These are phyloP conservation scores for Podaxis mareebaensis DNA, from an alignment of 768 basidiomycete genomes.

Conservation along the genomic window DNA sequence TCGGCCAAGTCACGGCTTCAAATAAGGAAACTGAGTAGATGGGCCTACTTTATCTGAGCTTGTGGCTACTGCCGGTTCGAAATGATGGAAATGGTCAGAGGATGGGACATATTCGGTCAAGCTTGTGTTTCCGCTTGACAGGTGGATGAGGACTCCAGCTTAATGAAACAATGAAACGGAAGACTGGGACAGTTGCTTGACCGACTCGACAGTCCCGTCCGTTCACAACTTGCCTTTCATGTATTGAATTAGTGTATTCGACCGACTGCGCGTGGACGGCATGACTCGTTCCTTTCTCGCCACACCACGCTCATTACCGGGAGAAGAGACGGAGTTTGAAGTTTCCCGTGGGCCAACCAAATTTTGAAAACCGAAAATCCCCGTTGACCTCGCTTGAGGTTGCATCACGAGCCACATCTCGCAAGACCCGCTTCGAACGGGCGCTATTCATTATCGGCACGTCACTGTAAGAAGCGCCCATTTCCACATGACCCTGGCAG, in stretches of 20 bases:
- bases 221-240: background rate
- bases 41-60: background rate
- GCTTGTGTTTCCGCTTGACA: slow-evolving; percentile 10
- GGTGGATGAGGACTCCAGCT: slow-evolving; percentile 12
- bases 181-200: background rate
- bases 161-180: slow-evolving; percentile 12
- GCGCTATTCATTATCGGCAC: background rate
- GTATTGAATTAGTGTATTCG: background rate
- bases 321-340: background rate
- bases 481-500: background rate
- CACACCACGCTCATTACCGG: background rate
- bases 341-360: background rate
- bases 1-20: too few species aligned
- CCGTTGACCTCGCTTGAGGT: background rate
- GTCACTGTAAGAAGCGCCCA: background rate
- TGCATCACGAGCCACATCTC: background rate
- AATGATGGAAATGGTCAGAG: background rate
- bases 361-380: background rate
- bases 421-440: background rate
- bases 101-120: background rate
- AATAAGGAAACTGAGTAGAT: background rate
- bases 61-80: background rate
- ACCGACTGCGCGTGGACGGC: background rate
- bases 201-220: background rate
- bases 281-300: background rate